Base-by-base conservation (phyloP, 1,284 basidiomycete species). In the Sanghuangporus sanghuang region DNA sequence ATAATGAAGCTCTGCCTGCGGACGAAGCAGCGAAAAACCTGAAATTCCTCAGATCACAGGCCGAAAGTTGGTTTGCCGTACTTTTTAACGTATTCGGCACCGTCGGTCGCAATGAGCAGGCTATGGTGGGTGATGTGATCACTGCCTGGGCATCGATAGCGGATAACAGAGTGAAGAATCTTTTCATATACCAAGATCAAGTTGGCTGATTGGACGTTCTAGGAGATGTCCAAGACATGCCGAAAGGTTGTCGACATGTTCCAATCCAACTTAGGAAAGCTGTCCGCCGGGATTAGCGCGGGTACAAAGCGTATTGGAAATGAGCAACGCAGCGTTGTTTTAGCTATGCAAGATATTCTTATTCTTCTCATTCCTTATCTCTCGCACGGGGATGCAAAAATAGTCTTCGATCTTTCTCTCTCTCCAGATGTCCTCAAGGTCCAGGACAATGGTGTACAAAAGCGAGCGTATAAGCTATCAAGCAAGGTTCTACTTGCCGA, bases 1-100 rank as follows among this genome's bases (percentile, higher is more conserved):
- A 61, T 40, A 6, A 64, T 18, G 77, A 74, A 59, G 73, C 77
- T 53, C 72, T 67, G 35, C 78, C 69, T 66, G 76, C 60, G 36
- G 80, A 81, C 39, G 83, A 85, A 66, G 94, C 92, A 1, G 73
- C 77, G 42, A 79, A 78, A 56, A 96, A 96, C 70, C 70, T 98
- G 27, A 79, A 74, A 1, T 90, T 93, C 73, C 80, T 99, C 63
- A 86, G 85, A 57, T 80, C 81, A 0, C 89, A 98, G 70, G 89
- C 88, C 0, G 92, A 95, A 72, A 96, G 93, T 71, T 96, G 97
- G 87, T 84, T 98, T 32, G 90, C 94, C 0, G 93, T 98, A 3
- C 81, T 98, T 52, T 96, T 98, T 80, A 98, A 99, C 73, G 89
- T 99, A n/a, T 98, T 98, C 74, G 85, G 90, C 66, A 95, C 86